A percentile compares a stretch with the other conserved stretches of the same genome.
Conservation (phyloP, 345 rosid species). For the Raphanus raphanistrum region DNA sequence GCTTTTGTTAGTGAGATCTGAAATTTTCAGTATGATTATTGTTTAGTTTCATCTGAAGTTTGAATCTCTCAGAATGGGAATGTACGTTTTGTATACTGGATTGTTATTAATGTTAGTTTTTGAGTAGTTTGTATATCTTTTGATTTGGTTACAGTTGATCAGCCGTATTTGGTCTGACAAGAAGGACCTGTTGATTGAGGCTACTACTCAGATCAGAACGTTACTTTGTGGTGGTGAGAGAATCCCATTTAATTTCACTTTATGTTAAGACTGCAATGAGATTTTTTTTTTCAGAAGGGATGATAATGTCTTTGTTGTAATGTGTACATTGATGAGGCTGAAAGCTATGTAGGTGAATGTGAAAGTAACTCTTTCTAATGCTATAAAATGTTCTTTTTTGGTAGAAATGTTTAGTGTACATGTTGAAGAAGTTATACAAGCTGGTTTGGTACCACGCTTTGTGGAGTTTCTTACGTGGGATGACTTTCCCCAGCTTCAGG, state of each 20-base stretch:
- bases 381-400: slow-evolving; percentile 3
- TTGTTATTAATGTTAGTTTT: background rate
- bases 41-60: background rate
- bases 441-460: slow-evolving; percentile 44
- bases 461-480: slow-evolving; percentile 43
- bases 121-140: slow-evolving; percentile 30
- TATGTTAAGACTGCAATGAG: too few species aligned
- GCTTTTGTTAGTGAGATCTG: background rate
- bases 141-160: slow-evolving; percentile 39
- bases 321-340: too few species aligned
- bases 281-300: too few species aligned
- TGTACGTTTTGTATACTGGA: background rate
- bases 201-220: slow-evolving; percentile 44
- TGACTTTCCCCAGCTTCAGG: slow-evolving; percentile 42
- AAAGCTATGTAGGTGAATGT: background rate
- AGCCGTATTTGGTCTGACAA: slow-evolving; percentile 43
- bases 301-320: too few species aligned
- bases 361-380: slow-evolving; percentile 22
- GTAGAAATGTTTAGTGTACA: slow-evolving; percentile 37
- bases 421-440: slow-evolving; percentile 42
- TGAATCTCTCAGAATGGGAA: slow-evolving; percentile 4
- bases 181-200: slow-evolving; percentile 40
- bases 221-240: slow-evolving; percentile 41
- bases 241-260: slow-evolving; percentile 18
- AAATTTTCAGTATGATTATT: background rate